Conservation (phyloP, 2,329 filamentous ascomycete genomes). For the Beauveria brongniartii region DNA sequence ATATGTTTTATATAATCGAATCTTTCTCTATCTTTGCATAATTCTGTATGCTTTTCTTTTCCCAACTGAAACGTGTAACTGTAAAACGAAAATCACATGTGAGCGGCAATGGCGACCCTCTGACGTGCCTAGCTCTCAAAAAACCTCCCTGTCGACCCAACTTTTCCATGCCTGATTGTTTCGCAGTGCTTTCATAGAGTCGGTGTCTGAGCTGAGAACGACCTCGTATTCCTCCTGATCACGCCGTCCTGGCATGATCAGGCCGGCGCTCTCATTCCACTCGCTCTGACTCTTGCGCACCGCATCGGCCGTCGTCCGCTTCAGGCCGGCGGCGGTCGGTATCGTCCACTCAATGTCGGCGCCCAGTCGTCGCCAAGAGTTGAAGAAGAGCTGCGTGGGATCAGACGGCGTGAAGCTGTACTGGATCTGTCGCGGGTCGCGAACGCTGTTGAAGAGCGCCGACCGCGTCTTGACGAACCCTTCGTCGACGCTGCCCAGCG, state of each 20-base stretch:
- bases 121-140: not conserved
- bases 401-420: conserved; percentile 33
- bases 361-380: conserved; percentile 37
- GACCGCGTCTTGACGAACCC: conserved; percentile 30
- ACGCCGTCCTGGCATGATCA: conserved; percentile 24
- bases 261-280: conserved; percentile 23
- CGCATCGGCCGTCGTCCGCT: conserved; percentile 18
- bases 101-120: not conserved
- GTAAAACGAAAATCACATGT: not conserved
- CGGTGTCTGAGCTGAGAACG: conserved; percentile 23
- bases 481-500: conserved; percentile 28
- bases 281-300: conserved; percentile 23
- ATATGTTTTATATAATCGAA: not conserved
- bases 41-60: not conserved
- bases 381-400: conserved; percentile 32
- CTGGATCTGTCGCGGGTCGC: conserved; percentile 33
- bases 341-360: conserved; percentile 31
- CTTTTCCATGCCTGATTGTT: conserved; percentile 19
- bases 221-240: conserved; percentile 21
- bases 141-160: conserved; percentile 20
- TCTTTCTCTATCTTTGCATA: not conserved
- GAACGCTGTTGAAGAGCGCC: conserved; percentile 26
- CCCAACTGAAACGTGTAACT: not conserved
- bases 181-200: conserved; percentile 22
- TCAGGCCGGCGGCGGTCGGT: conserved; percentile 16